These are phyloP conservation scores for Entomortierella chlamydospora DNA, from an alignment of 192 early-diverging fungal genomes.

Conservation along the genomic window DNA sequence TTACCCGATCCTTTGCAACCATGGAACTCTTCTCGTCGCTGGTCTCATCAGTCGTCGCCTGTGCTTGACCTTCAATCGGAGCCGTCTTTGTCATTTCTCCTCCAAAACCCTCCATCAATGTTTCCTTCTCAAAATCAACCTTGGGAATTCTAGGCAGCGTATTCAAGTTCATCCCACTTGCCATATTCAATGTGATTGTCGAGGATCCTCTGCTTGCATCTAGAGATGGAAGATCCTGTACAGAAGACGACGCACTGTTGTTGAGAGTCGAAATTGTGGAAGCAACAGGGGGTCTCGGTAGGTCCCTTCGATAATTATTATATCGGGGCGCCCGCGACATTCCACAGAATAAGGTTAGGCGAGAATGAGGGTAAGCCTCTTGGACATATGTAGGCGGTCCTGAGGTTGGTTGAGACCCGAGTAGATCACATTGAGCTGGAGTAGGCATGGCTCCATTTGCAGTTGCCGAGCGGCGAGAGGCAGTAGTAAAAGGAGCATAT, in stretches of 20 bases:
- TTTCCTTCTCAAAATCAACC: constrained; percentile 36
- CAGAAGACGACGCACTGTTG: constrained; percentile 9
- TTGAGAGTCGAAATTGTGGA: constrained; percentile 16
- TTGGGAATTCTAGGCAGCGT: constrained; percentile 24
- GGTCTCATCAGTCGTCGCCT: no score
- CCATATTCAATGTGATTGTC: constrained; percentile 3
- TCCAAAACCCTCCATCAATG: constrained; percentile 22
- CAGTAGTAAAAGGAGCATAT: constrained; percentile 50
- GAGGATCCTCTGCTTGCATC: constrained; percentile 30
- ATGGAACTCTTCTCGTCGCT: neutral
- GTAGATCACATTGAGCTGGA: neutral
- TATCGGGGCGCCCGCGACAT: constrained; percentile 50
- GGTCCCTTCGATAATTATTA: neutral
- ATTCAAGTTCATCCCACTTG: neutral
- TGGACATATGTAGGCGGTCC: constrained; percentile 70
- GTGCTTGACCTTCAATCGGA: neutral
- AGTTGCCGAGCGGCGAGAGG: constrained; percentile 17
- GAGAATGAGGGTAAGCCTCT: constrained; percentile 69
- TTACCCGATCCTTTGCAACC: constrained; percentile 17
- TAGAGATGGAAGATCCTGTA: constrained; percentile 5
- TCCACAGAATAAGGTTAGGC: constrained; percentile 55
- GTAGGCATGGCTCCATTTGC: neutral
- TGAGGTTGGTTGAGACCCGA: constrained; percentile 12
- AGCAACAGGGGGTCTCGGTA: neutral
- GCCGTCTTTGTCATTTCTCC: constrained; percentile 9